Evolutionary conservation across 495 filamentous ascomycete species (phyloP).

Genomic region (Neurospora sp.): DNA sequence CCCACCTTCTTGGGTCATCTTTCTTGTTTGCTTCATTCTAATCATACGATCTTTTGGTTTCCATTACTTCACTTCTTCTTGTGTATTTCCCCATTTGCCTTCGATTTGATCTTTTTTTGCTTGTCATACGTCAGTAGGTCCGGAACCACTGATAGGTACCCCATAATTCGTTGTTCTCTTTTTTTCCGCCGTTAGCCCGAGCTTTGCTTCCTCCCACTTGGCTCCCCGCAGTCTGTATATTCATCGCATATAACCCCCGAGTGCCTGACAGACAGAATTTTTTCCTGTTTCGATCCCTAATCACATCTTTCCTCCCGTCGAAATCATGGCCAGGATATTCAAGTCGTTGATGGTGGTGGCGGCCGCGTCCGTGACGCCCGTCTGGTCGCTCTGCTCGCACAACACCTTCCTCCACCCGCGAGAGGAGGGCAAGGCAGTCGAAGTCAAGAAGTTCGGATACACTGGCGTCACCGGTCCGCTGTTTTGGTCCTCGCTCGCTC

Average conservation of each 20-base stretch:
- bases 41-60: background rate
- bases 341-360: background rate
- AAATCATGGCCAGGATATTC: background rate
- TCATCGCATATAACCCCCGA: background rate
- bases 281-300: background rate
- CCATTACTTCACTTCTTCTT: background rate
- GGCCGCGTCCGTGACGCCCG: constrained; percentile 18
- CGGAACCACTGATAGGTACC: background rate
- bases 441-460: constrained; percentile 38
- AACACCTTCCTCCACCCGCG: constrained; percentile 26
- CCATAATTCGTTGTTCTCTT: background rate
- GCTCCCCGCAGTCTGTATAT: background rate
- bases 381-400: constrained; percentile 19
- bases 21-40: background rate
- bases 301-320: background rate
- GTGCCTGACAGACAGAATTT: background rate
- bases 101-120: background rate
- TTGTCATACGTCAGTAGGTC: background rate
- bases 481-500: constrained; percentile 45
- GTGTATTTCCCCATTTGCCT: background rate
- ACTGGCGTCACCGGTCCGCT: constrained; percentile 40
- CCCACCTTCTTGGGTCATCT: background rate
- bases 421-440: constrained; percentile 22
- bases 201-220: background rate
- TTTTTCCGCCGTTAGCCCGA: background rate